phyloP scores from a whole-genome alignment of 2,329 filamentous ascomycete genomes.

The Emydomyces testavorans region DNA sequence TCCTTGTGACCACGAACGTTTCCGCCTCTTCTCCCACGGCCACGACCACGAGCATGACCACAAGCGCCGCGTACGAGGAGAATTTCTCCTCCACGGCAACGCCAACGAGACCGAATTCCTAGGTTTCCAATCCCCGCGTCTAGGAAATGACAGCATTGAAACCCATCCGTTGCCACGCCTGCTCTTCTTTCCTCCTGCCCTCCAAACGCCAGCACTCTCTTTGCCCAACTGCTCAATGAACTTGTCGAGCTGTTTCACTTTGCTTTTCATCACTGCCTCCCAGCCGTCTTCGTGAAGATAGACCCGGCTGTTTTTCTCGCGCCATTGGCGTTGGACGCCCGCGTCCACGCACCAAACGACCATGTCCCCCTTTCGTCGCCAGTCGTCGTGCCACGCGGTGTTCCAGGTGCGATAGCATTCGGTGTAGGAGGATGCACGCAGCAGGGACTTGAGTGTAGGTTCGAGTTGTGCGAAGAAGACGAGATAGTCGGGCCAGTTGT shows the following conservation, averaged over 20 bases:
- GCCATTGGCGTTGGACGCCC: conserved; percentile 28
- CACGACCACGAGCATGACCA: conserved; percentile 12
- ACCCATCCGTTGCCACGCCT: background rate
- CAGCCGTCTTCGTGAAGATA: conserved; percentile 1
- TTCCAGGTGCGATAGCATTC: conserved; percentile 53
- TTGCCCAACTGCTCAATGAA: conserved; percentile 26
- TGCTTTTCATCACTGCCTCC: conserved; percentile 11
- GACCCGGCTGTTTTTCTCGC: conserved; percentile 18
- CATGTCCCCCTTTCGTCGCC: conserved; percentile 49
- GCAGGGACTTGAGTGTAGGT: conserved; percentile 33
- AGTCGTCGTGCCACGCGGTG: conserved; percentile 52
- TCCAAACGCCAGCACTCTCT: conserved; percentile 13
- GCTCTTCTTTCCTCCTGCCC: background rate
- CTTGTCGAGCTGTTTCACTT: conserved; percentile 29
- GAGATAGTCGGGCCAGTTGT: conserved; percentile 40
- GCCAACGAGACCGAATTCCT: background rate
- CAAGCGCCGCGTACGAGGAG: background rate
- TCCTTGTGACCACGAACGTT: conserved; percentile 7
- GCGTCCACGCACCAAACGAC: conserved; percentile 46
- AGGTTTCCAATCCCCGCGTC: background rate
- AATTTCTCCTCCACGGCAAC: background rate
- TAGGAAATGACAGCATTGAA: background rate
- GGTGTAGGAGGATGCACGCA: conserved; percentile 40
- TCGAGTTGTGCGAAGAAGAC: conserved; percentile 49
- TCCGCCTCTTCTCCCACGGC: conserved; percentile 12